Base-by-base conservation (phyloP, 2,329 filamentous ascomycete genomes). In the Ceratocystis alfenasii region DNA sequence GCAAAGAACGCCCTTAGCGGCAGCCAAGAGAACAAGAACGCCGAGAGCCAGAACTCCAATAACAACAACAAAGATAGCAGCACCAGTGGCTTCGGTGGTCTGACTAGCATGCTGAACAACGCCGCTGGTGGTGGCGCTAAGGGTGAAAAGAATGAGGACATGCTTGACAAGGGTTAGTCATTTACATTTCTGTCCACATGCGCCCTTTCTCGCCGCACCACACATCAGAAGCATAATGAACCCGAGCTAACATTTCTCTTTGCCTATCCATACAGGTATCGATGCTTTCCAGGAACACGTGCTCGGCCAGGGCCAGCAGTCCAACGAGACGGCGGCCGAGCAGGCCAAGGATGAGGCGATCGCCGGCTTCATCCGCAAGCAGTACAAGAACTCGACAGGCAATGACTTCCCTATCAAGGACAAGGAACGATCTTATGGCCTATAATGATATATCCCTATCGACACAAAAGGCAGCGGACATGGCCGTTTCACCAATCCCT, bases 311-410 rank as follows among this genome's bases (percentile, higher is more conserved):
- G 89, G 89, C 20, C 72, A 82, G 60, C 89, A 94, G 77, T 78
- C 82, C 76, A 89, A 90, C 73, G 87, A 87, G 75, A 79, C 75
- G 63, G 89, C 89, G 4, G 73, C 85, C 22, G 90, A 95, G 77
- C 89, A 95, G 76, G 87, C 87, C 71, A 92, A 93, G 78, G 90
- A 94, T 74, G 87, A 90, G 75, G 79, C 87, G 74, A 89, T 92
- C 70, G 85, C 83, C 33, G 87, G 90, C 74, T 86, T 82, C 74
- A 84, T 93, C 70, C 83, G 89, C 46, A 75, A 75, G 53, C 78
- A 87, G 75, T 92, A 90, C 81, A 90, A 90, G 80, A 76, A 71
- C 60, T 73, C 76, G 0, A 87, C 86, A 0, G 89, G 89, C 67
- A 83, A 76, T 5, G 88, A 92, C 6, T 74, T 92, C 64, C 85